Evolutionary conservation across 106 monocot genomes (phyloP), one percentile per base, ranked within the genome.

Genomic region (Allium sativum): DNA sequence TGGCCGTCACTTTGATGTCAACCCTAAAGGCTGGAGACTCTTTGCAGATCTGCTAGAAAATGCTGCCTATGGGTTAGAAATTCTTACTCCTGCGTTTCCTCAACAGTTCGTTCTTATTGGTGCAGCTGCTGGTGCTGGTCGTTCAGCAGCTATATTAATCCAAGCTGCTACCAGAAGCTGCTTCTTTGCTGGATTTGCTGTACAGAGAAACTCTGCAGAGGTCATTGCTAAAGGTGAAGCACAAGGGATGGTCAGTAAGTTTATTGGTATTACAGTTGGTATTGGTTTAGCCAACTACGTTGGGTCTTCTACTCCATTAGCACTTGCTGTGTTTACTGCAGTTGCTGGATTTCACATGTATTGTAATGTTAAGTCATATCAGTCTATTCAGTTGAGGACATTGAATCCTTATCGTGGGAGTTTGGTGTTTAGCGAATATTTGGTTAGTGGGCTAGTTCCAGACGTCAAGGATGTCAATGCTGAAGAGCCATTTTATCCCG

Each of bases 221-320:
- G 96, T 98, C 40, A 98, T 88, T 78, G 96, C 96, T 17, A 98
- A 98, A 71, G 91, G 87, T 56, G 91, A 98, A 65, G 96, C 96
- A 47, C 96, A 98, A 84, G 96, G 96, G 65, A 98, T 98, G 96
- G 84, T 98, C 50, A 98, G 96, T 82, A 98, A 98, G 68, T 92
- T 91, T 68, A 45, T 98, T 45, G 96, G 96, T 43, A 98, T 92
- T 62, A 71, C 59, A 62, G 77, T 98, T 62, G 96, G 96, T n/a
- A 98, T 98, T 76, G 75, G 76, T 50, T 70, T 98, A 57, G 87
- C 84, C 51, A 91, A 91, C 57, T 76, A 65, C 12, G 76, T 85
- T 62, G 76, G 84, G 52, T 78, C 87, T 21, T 98, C 96, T 40
- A 78, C 72, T 21, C 67, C 91, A 59, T 74, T 91, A 54, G 80